phyloP scores from a whole-genome alignment of 1,139 yeast species.

The Nakaseomyces nivariensis region DNA sequence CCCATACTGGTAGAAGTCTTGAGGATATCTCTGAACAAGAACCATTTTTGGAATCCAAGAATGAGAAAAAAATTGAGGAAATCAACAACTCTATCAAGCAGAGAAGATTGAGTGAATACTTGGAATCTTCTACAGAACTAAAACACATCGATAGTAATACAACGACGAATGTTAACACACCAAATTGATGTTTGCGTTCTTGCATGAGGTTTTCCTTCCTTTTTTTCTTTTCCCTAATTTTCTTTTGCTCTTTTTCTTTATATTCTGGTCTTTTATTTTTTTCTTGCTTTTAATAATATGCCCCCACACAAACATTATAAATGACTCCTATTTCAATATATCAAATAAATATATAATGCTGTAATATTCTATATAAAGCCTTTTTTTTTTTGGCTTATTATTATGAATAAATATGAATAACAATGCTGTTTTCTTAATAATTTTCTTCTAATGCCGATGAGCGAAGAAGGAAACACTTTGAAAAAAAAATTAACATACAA shows the following conservation, averaged over 20 bases:
- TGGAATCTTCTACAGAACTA: constrained; percentile 4
- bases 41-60: not conserved
- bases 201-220: not conserved
- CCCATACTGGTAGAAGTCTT: not conserved
- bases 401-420: no score
- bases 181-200: not conserved
- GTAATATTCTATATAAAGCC: no score
- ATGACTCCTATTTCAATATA: no score
- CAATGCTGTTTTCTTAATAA: no score
- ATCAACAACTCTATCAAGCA: constrained; percentile 2
- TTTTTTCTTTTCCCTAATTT: not conserved
- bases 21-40: not conserved
- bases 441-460: no score
- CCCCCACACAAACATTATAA: no score
- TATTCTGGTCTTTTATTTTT: no score
- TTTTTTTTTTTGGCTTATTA: no score
- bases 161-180: constrained; percentile 3
- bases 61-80: not conserved
- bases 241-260: not conserved
- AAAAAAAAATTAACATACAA: no score
- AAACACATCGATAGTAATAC: constrained; percentile 2
- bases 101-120: constrained; percentile 4
- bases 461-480: no score
- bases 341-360: no score
- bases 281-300: no score